Base-by-base conservation (phyloP, 2,329 filamentous ascomycete genomes). In the Thelonectria olida region DNA sequence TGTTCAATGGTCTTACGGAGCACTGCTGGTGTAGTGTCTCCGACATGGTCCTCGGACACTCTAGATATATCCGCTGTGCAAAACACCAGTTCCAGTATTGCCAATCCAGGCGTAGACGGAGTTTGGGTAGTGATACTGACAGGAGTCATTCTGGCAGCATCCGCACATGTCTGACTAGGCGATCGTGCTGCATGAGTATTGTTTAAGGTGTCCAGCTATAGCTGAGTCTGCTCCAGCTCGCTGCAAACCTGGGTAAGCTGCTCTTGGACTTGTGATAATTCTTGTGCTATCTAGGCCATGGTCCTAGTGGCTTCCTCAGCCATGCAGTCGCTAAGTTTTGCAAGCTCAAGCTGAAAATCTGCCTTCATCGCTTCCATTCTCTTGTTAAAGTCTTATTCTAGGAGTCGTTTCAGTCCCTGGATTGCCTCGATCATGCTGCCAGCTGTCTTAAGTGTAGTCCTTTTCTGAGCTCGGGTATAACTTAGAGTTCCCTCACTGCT, bases 261-360 rank as follows among this genome's bases (percentile, higher is more conserved):
- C 28, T 57, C 54, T 57, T 44, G 45, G 31, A 50, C 34, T 36
- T 57, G 44, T 44, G 19, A 57, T 50, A 57, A 27, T 57, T 57
- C 54, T 57, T 57, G 20, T 42, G 54, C 44, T 44, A 57, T 50
- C 54, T 57, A 31, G 34, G 54, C 54, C 28, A 34, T 57, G 20
- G 38, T 42, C 15, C 38, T 42, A 20, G 38, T 12, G 15, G 13
- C 28, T 31, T 31, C 28, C 9, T 12, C 13, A 31, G 28, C 28
- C 7, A 31, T 31, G 9, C 9, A 20, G 19, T 57, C 44, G 12
- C 44, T 41, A 28, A 57, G 28, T 44, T 57, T 57, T 44, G 44
- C 20, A 22, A 57, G 50, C 31, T 57, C 44, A 22, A 57, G 44
- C 54, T 57, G 34, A 27, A 50, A 57, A 6, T 51, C 41, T n/a